Evolutionary conservation across 306 rosid species (phyloP).

Genomic region (Lathyrus tuberosus): DNA sequence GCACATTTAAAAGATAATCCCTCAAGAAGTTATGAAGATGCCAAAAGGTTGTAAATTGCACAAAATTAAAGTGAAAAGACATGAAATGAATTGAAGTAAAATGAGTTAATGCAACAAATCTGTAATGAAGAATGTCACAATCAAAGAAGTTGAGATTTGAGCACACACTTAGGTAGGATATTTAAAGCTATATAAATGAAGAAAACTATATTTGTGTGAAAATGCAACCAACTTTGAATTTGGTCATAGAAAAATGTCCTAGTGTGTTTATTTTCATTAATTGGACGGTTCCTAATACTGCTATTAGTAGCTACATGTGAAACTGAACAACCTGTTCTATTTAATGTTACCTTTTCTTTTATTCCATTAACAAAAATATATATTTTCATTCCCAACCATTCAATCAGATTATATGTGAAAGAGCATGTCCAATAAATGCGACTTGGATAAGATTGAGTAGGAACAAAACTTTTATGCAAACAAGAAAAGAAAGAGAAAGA

Average conservation of each 20-base stretch:
- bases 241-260: slow-evolving; percentile 29
- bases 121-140: slow-evolving; percentile 16
- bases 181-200: slow-evolving; percentile 40
- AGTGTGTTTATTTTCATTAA: slow-evolving; percentile 48
- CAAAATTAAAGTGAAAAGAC: background rate
- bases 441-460: slow-evolving; percentile 5
- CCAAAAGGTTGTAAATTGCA: no score
- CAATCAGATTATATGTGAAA: slow-evolving; percentile 9
- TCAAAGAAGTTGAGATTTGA: slow-evolving; percentile 33
- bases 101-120: background rate
- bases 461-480: background rate
- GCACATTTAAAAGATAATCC: no score
- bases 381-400: slow-evolving; percentile 13
- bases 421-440: slow-evolving; percentile 32
- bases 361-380: background rate
- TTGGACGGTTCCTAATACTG: slow-evolving; percentile 65
- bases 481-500: background rate
- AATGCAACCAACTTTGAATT: slow-evolving; percentile 38
- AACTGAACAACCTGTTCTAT: slow-evolving; percentile 20
- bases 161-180: slow-evolving; percentile 47
- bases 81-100: background rate
- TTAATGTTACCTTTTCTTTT: background rate
- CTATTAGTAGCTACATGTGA: slow-evolving; percentile 1
- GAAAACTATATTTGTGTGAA: slow-evolving; percentile 25
- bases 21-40: no score